Percentiles rank a stretch among this genome's conserved stretches.
phyloP scores from a whole-genome alignment of 2,329 filamentous ascomycete species.

The Xylaria sp. region DNA sequence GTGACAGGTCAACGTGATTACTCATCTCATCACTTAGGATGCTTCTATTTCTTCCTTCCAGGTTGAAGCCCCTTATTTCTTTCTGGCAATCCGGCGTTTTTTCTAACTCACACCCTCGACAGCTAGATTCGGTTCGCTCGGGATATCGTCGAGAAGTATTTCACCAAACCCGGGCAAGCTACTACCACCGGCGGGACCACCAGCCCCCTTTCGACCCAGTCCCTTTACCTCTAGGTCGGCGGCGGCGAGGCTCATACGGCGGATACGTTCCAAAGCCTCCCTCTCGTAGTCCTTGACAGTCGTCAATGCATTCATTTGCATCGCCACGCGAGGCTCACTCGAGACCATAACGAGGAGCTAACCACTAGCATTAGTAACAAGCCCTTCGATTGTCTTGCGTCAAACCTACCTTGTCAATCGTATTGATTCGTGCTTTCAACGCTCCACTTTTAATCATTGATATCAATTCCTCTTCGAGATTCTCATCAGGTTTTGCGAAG shows the following conservation, averaged over 20 bases:
- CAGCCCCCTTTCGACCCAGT: conserved; percentile 35
- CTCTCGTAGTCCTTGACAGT: conserved; percentile 78
- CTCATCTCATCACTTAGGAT: background rate
- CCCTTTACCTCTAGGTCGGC: conserved; percentile 78
- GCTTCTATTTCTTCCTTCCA: background rate
- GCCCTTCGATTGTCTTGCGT: background rate
- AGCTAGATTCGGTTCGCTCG: conserved; percentile 27
- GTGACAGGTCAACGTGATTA: background rate
- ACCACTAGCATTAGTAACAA: conserved; percentile 25
- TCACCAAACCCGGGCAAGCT: conserved; percentile 43
- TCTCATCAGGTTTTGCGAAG: conserved; percentile 72
- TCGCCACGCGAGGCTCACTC: conserved; percentile 71
- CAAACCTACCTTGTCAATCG: conserved; percentile 74
- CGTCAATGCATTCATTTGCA: conserved; percentile 76
- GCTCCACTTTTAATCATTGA: conserved; percentile 78
- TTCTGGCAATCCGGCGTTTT: background rate
- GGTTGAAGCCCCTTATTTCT: too few relatives aligned
- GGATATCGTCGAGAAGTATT: conserved; percentile 39
- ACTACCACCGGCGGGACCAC: conserved; percentile 23
- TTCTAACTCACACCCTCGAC: conserved; percentile 35
- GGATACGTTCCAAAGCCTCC: conserved; percentile 78
- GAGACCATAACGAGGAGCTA: conserved; percentile 79
- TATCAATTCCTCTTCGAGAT: conserved; percentile 79
- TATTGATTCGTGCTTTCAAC: conserved; percentile 84
- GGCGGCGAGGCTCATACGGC: conserved; percentile 79